Evolutionary conservation across 768 basidiomycete species (phyloP).

Genomic region (Russula virescens): DNA sequence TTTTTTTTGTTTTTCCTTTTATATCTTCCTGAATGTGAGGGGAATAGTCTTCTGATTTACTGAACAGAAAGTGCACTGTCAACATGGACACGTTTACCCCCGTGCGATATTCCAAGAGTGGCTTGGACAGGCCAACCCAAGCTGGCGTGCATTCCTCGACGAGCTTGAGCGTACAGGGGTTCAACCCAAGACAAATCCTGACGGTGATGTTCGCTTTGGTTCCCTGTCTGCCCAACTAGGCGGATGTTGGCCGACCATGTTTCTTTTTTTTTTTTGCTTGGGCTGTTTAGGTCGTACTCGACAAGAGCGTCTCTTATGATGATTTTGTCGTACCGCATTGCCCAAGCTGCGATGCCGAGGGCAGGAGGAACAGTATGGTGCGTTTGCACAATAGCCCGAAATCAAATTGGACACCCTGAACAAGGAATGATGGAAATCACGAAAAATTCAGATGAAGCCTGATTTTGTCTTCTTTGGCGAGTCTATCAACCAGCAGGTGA

Average conservation of each 20-base stretch:
- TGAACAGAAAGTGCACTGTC: slow-evolving; percentile 68
- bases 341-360: slow-evolving; percentile 54
- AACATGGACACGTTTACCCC: slow-evolving; percentile 59
- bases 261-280: no score
- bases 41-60: neutral
- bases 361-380: slow-evolving; percentile 58
- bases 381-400: slow-evolving; percentile 7
- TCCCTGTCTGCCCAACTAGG: neutral
- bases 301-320: slow-evolving; percentile 64
- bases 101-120: slow-evolving; percentile 68
- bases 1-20: no score
- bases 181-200: slow-evolving; percentile 79
- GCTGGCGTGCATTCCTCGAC: slow-evolving; percentile 67
- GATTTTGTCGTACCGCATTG: slow-evolving; percentile 81
- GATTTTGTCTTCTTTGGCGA: slow-evolving; percentile 88
- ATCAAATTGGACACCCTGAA: slow-evolving; percentile 10
- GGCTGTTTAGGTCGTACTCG: slow-evolving; percentile 60
- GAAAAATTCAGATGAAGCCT: slow-evolving; percentile 57
- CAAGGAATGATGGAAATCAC: neutral
- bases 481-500: slow-evolving; percentile 61
- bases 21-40: neutral
- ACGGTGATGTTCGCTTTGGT: slow-evolving; percentile 68
- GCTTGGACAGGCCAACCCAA: slow-evolving; percentile 68
- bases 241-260: neutral
- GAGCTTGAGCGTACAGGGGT: slow-evolving; percentile 53